Evolutionary conservation across 1,284 basidiomycete genomes (phyloP), one percentile per base, ranked within the genome.

Genomic region (Rhizoctonia solani): DNA sequence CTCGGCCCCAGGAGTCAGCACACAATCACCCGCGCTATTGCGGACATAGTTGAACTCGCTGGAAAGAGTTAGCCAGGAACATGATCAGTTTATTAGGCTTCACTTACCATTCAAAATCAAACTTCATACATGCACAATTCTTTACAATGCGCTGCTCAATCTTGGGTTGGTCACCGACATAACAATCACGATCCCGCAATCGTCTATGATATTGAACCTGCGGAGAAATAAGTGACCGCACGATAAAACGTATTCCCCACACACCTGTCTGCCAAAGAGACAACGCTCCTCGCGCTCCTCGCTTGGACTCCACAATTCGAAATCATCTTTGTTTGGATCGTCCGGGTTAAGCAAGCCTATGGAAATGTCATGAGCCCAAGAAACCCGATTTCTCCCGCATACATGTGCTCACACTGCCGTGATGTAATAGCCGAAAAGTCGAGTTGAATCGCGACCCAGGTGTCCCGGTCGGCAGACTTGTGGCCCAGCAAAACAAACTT

Each of bases 271-370:
- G 29, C 95, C 95, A 73, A 97, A 98, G 14, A 98, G 75, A 78
- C 91, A 93, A 66, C 81, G 78, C 76, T 93, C 90, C 25, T 81
- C 78, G 1, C 95, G 85, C 59, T 87, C 86, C 74, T 95, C 89
- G 68, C 90, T 90, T 0, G 95, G 95, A 76, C 90, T 93, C 95
- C 95, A 98, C 2, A 95, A 78, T 76, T 97, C 95, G 75, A 97
- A 98, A 77, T 98, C 95, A 74, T 97, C 94, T 53, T 87, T 79
- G 32, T 82, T 83, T 3, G 93, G 88, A 74, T 96, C 80, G 1
- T 91, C 83, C 3, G 83, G 67, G 71, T 85, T 84, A 53, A 94
- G 78, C 0, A 82, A 77, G 76, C 93, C 93, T 95, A 70, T 0
- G 70, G 49, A 54, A 65, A 16, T 52, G 53, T 44, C 13, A 44